phyloP scores from a whole-genome alignment of 2,329 filamentous ascomycete species.

The Colletotrichum tanaceti region DNA sequence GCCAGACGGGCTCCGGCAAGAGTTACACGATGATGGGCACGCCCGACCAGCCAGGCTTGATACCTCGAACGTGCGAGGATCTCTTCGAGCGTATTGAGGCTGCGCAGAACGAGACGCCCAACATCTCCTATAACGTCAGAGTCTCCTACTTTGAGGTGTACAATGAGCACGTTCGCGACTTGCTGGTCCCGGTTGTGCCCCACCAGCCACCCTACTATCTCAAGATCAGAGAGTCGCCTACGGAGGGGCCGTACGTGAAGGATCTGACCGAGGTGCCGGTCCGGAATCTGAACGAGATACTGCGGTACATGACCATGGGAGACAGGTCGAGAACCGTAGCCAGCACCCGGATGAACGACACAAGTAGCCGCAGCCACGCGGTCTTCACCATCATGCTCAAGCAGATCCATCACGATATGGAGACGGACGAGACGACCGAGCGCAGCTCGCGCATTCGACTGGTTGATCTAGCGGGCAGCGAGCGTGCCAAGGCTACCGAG shows the following conservation, averaged over 20 bases:
- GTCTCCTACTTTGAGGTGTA: constrained; percentile 99
- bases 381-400: constrained; percentile 99
- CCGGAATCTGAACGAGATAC: constrained; percentile 85
- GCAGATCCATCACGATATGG: constrained; percentile 97
- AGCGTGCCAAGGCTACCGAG: constrained; percentile 94
- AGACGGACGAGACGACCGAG: constrained; percentile 97
- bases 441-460: constrained; percentile 92
- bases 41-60: constrained; percentile 86
- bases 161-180: constrained; percentile 97
- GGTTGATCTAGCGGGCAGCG: constrained; percentile 93
- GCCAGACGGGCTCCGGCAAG: constrained; percentile 97
- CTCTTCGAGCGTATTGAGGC: constrained; percentile 92
- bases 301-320: constrained; percentile 90
- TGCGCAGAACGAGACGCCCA: constrained; percentile 80
- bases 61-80: constrained; percentile 94
- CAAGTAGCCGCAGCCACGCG: constrained; percentile 93
- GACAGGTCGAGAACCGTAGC: constrained; percentile 89
- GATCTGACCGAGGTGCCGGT: constrained; percentile 95
- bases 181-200: constrained; percentile 78
- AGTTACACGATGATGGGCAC: constrained; percentile 99
- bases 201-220: constrained; percentile 89
- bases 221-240: constrained; percentile 95
- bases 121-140: constrained; percentile 95
- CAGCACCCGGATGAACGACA: constrained; percentile 99
- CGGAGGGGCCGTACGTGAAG: constrained; percentile 96